Base-by-base conservation (phyloP, 257 asterid species). In the Nicotiana sylvestris region DNA sequence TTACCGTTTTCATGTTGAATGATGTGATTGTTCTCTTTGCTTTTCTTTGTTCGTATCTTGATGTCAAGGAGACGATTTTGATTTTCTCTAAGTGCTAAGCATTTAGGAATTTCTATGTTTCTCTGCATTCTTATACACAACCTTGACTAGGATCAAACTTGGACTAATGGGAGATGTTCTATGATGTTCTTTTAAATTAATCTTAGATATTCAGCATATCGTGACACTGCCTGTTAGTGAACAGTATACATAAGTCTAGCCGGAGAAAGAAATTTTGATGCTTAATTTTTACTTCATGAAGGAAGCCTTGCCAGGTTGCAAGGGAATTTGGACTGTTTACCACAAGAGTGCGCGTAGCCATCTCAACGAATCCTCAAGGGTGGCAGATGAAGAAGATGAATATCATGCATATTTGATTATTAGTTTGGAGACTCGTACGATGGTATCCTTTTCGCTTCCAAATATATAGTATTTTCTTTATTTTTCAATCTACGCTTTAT, bases 241-340 rank as follows among this genome's bases (percentile, higher is more conserved):
- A 74, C 61, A 49, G 15, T 49, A 12, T 49, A 49, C 77, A 69
- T 35, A 72, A 72, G 46, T 74, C 79, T 74, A 6, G 39, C 61
- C 3, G 6, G 78, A 49, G 61, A 49, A 27, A 49, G 62, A 5
- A 7, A 49, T 49, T 74, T 49, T 74, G 43, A 46, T 49, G 9
- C 39, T 49, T 46, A 46, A 74, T 49, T 74, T 74, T 74, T 74
- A 49, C 17, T 56, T 79, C 84, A 68, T 88, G 81, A 86, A 96
- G 99, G 99, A 92, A 89, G 89, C 96, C 62, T 88, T 96, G 76
- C 99, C 98, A 43, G 98, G 98, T 67, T 96, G 99, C 92, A 94
- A 86, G 88, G 98, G 99, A 83, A 93, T 96, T 84, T 96, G 99
- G 99, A 92, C 98, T 64, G 99, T 96, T 85, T 96, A 93, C 91